phyloP scores from a whole-genome alignment of 805 yeast species.

The Candida corydali region DNA sequence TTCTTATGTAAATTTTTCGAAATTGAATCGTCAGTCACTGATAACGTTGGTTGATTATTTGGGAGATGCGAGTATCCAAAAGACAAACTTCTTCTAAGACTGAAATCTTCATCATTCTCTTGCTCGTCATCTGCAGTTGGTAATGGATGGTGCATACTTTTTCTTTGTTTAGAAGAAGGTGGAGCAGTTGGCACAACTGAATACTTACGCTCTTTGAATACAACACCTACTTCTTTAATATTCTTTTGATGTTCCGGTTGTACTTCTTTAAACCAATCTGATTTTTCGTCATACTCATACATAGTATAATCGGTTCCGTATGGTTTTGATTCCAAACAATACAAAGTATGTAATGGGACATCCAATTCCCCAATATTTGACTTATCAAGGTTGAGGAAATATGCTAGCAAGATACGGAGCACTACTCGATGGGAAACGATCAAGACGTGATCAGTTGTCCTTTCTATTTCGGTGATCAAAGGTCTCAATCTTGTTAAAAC shows the following conservation, averaged over 20 bases:
- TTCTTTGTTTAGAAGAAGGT: slow-evolving; percentile 19
- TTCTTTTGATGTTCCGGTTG: slow-evolving; percentile 53
- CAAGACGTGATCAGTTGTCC: slow-evolving; percentile 82
- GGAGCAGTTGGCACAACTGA: slow-evolving; percentile 79
- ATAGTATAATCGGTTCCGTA: slow-evolving; percentile 93
- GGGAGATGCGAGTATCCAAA: slow-evolving; percentile 5
- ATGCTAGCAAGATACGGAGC: slow-evolving; percentile 80
- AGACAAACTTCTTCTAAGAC: slow-evolving; percentile 23
- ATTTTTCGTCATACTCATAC: slow-evolving; percentile 77
- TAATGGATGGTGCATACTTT: slow-evolving; percentile 1
- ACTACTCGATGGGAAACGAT: slow-evolving; percentile 89
- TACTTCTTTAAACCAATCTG: slow-evolving; percentile 75
- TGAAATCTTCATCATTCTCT: slow-evolving; percentile 14
- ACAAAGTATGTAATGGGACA: slow-evolving; percentile 88
- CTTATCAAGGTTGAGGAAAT: slow-evolving; percentile 77
- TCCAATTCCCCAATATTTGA: slow-evolving; percentile 85
- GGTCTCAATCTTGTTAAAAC: slow-evolving; percentile 89
- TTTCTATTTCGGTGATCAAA: slow-evolving; percentile 85
- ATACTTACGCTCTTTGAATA: slow-evolving; percentile 63
- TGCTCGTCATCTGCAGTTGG: slow-evolving; percentile 1
- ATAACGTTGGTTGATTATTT: slow-evolving; percentile 4
- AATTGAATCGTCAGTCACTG: slow-evolving; percentile 4
- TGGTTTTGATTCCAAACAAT: slow-evolving; percentile 87
- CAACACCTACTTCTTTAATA: slow-evolving; percentile 67
- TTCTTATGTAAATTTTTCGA: slow-evolving; percentile 2